Evolutionary conservation across 495 filamentous ascomycete species (phyloP), one percentile per base, ranked within the genome.

Genomic region (Penicillium riverlandense): DNA sequence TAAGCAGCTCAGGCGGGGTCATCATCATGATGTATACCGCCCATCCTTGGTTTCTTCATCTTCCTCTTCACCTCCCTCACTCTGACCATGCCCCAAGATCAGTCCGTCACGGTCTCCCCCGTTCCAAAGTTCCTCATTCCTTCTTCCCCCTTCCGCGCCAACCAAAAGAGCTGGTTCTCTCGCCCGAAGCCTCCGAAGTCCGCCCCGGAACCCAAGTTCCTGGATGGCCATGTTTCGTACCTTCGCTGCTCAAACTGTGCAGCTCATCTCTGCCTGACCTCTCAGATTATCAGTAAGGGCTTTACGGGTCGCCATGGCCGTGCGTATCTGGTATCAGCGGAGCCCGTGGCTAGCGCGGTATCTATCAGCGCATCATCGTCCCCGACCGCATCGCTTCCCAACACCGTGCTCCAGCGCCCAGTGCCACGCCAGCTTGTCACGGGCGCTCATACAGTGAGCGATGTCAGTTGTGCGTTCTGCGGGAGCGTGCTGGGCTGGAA

Each of bases 221-320:
- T 81, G 9, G 40, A 57, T 15, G 68, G 67, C 31, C 67, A 76
- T 58, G 55, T 69, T 40, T 83, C 81, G 13, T 76, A 74, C 39
- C 76, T 96, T 40, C 81, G 82, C 47, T 96, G 90, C 65, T 66
- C 75, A 36, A 75, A 67, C 38, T 96, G 90, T 63, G 70, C 82
- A 35, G 66, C 80, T 37, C 84, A 95, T 58, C 70, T 96, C 15
- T 87, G 85, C 49, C 78, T 83, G 51, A 78, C 76, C 28, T 77
- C 76, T 22, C 88, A 92, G 55, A 89, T 96, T 43, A 81, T 96
- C 54, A 84, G 78, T 68, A 95, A 91, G 70, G 87, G 88, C 37
- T 97, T 97, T 69, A 91, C 83, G 14, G 90, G 90, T 40, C 86
- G 90, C n/a, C 83, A 96, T 65, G 90, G 94, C 2, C 85, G 90